Conservation (phyloP, 768 basidiomycete genomes). For the Rhodosporidiobolus odoratus region DNA sequence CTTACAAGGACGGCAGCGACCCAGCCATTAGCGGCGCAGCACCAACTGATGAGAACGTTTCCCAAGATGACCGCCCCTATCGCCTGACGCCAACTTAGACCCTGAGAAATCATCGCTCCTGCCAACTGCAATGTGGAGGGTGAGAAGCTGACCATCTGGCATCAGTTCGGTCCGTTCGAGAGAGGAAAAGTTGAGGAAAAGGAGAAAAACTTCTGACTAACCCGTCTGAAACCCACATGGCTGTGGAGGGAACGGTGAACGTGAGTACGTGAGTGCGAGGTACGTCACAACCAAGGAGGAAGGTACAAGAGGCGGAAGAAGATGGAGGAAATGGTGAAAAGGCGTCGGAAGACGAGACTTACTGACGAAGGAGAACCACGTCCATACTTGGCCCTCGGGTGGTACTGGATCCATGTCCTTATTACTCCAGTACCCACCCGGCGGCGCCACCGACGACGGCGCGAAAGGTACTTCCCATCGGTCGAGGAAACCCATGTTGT, state of each 20-base stretch:
- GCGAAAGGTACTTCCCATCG: slow-evolving; percentile 7
- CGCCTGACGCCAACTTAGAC: slow-evolving; percentile 1
- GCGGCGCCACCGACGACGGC: background rate
- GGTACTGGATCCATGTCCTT: slow-evolving; percentile 18
- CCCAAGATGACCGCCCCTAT: slow-evolving; percentile 1
- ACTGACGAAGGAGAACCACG: background rate
- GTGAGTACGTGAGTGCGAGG: too few species aligned
- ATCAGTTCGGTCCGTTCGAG: background rate
- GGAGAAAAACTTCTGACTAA: background rate
- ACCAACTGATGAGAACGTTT: background rate
- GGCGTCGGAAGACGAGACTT: background rate
- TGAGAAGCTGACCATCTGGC: background rate
- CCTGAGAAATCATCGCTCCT: slow-evolving; percentile 12
- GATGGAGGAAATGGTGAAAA: background rate
- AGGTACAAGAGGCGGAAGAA: too few species aligned
- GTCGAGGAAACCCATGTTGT: background rate
- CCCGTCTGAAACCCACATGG: background rate
- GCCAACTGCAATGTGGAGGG: background rate
- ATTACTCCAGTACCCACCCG: background rate
- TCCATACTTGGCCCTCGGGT: background rate
- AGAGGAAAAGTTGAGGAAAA: background rate
- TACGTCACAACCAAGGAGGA: too few species aligned
- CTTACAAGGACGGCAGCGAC: background rate
- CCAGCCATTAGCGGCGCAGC: background rate
- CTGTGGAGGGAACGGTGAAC: too few species aligned